Percentiles rank a stretch among this genome's conserved stretches.
Conservation (phyloP, 768 basidiomycete species). For the Lactifluus rugatus region DNA sequence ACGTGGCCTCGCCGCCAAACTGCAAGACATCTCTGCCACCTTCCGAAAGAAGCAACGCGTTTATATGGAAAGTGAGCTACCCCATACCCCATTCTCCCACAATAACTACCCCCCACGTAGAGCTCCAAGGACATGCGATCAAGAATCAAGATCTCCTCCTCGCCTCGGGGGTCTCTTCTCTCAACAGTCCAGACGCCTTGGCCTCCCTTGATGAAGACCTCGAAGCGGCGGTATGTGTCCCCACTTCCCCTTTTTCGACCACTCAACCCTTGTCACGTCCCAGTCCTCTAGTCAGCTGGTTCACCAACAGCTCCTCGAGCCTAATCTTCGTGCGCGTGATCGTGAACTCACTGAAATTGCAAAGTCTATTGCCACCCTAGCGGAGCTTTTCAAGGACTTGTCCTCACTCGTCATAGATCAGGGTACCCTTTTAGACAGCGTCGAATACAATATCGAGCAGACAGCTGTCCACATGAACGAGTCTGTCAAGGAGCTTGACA, state of each 20-base stretch:
- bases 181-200: conserved; percentile 80
- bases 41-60: conserved; percentile 98
- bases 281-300: conserved; percentile 29
- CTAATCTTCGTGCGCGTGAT: conserved; percentile 40
- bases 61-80: conserved; percentile 89
- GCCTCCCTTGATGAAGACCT: conserved; percentile 86
- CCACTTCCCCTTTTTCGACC: background rate
- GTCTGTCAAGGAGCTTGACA: conserved; percentile 74
- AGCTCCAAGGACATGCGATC: conserved; percentile 93
- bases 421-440: conserved; percentile 89
- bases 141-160: conserved; percentile 92
- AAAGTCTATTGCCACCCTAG: conserved; percentile 80
- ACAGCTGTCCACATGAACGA: conserved; percentile 73
- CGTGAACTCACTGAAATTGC: conserved; percentile 85
- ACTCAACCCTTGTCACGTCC: conserved; percentile 16
- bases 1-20: conserved; percentile 88
- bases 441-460: conserved; percentile 96
- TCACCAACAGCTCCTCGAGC: conserved; percentile 28
- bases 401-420: conserved; percentile 93
- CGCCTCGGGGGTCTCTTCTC: conserved; percentile 77
- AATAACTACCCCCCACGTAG: conserved; percentile 33
- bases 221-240: conserved; percentile 56
- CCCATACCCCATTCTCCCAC: conserved; percentile 2
- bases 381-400: conserved; percentile 94
- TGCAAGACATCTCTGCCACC: conserved; percentile 83